Evolutionary conservation across 306 rosid species (phyloP), one percentile per base, ranked within the genome.

Genomic region (Pterocarpus santalinus): DNA sequence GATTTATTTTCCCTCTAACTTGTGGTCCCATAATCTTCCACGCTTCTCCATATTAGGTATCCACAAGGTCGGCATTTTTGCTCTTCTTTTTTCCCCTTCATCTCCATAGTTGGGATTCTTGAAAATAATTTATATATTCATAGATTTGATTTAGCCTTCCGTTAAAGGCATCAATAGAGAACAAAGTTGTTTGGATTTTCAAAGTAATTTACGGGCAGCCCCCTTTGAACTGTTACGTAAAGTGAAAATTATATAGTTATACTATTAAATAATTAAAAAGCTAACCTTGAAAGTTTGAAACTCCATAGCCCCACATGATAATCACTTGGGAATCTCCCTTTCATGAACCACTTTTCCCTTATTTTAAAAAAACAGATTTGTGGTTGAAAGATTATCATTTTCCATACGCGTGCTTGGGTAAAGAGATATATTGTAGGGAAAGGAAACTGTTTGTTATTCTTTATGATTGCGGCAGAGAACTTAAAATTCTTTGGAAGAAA

Each of bases 301-400:
- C 62, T 62, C 73, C 78, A n/a, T 49, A 55, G 70, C 16, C 53
- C 70, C 89, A 86, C 91, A 81, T 81, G 89, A 65, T 70, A 65
- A 51, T 61, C 81, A 46, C 85, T 78, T 65, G 86, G 73, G 87
- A 85, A 86, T 86, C 88, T 69, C 46, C 55, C 83, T 72, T 47
- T 78, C 12, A 39, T 52, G 34, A 41, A 36, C 53, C 51, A 12
- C 55, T 49, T 49, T 49, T 10, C n/a, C n/a, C n/a, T 49, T 49
- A 10, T 49, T 49, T 49, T 49, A 49, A 49, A 49, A 49, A 49
- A 10, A 10, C n/a, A 49, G 11, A 49, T 49, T 53, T 53, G 61
- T 44, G 66, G 67, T 38, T 77, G 58, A 73, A 46, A 79, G 53
- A 72, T 36, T 39, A 71, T 51, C 44, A 34, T 82, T 73, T 76